phyloP scores from a whole-genome alignment of 1,284 basidiomycete genomes.

The Rhizoctonia solani region DNA sequence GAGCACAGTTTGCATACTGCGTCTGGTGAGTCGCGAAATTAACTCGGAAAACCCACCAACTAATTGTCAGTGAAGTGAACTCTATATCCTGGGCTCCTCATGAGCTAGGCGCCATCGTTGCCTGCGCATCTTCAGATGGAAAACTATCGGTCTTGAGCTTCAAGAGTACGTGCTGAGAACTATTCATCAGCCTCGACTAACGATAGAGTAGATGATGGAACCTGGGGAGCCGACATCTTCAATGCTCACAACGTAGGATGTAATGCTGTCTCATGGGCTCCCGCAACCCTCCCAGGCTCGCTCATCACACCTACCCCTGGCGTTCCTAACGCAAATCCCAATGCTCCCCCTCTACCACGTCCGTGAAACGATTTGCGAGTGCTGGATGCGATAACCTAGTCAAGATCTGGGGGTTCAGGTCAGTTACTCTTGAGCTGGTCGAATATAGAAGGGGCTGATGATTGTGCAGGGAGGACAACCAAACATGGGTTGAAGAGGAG shows the following conservation, averaged over 20 bases:
- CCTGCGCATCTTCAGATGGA: conserved; percentile 97
- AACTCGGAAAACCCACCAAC: not conserved
- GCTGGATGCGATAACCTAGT: conserved; percentile 97
- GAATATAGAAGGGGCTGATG: not conserved
- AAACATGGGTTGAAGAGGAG: conserved; percentile 90
- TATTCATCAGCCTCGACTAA: not conserved
- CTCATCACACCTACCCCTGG: conserved; percentile 67
- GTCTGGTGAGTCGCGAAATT: conserved; percentile 65
- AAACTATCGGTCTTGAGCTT: conserved; percentile 97
- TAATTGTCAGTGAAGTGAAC: conserved; percentile 65
- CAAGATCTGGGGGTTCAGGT: conserved; percentile 86
- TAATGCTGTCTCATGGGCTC: conserved; percentile 98
- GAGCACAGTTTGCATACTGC: conserved; percentile 95
- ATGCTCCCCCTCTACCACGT: conserved; percentile 32
- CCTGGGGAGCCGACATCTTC: conserved; percentile 95
- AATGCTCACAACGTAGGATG: conserved; percentile 95
- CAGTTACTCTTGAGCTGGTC: not conserved
- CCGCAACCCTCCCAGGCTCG: conserved; percentile 84
- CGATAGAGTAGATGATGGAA: conserved; percentile 78
- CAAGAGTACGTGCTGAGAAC: conserved; percentile 73
- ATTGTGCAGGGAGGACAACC: conserved; percentile 58
- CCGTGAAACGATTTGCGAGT: conserved; percentile 85
- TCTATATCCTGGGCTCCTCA: conserved; percentile 98
- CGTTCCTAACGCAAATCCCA: conserved; percentile 48
- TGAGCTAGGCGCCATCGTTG: conserved; percentile 94